Base-by-base conservation (phyloP, 225 moss, liverwort and hornwort genomes). In the Ulota crispa region DNA sequence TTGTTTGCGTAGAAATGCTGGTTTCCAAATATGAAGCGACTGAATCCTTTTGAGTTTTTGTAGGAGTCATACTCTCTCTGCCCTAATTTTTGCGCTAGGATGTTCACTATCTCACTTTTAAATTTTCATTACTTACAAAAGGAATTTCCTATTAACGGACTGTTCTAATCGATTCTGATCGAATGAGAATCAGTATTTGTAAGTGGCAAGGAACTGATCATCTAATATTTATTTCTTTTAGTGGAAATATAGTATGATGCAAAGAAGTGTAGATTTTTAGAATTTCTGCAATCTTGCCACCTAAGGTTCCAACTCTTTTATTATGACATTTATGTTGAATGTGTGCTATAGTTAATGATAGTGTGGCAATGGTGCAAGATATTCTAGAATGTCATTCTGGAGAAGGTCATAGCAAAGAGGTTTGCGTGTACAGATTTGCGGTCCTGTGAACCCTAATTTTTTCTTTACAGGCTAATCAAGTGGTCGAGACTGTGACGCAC, bases 401-500 rank as follows among this genome's bases (percentile, higher is more conserved):
- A 66, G 37, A 54, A 54, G 24, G 4, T 67, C 32, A 26, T 26
- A 39, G 18, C 26, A 7, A 36, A 19, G 26, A 39, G 26, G 37
- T 67, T 20, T 50, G 77, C 27, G 78, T 19, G 27, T 55, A 26
- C 12, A 13, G 20, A 67, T 37, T 50, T 32, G 36, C 24, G 6
- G n/a, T 52, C 47, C 15, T 34, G 75, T 21, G 70, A 23, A 47
- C 56, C 77, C 78, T 82, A 78, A 68, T 32, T 68, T 67, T 68
- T 76, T 39, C 14, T 68, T 82, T 41, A 24, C 89, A 96, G 96
- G 90, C 92, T n/a, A 97, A 95, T 82, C 87, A 94, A 73, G 91
- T 92, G 36, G 97, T 97, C 54, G 97, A 97, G 73, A 89, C 93
- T 73, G 91, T 97, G 64, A 89, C 92, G 65, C 93, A 95, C 65